Percentiles rank a stretch among this genome's conserved stretches.
These are phyloP conservation scores for Astrephomene gubernaculifera DNA, from an alignment of 139 green algal species.

Conservation along the genomic window DNA sequence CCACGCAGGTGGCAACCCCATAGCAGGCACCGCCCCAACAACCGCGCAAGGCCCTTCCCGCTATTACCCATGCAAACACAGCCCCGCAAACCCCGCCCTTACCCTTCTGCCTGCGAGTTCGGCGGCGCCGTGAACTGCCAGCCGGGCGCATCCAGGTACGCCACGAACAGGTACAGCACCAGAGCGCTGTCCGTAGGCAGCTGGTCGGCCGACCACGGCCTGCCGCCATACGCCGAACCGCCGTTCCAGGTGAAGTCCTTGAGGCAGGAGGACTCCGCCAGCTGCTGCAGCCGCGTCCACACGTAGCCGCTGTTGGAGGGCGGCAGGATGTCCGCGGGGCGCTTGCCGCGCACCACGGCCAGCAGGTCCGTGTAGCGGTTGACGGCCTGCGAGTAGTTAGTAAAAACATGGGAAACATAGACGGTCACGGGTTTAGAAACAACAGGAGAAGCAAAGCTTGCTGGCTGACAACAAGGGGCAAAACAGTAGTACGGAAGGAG, in stretches of 20 bases:
- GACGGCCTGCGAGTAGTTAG: conserved; percentile 70
- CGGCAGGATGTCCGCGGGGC: conserved; percentile 72
- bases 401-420: too few species aligned
- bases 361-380: conserved; percentile 72
- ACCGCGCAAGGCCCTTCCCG: too few species aligned
- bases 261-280: conserved; percentile 72
- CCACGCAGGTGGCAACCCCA: too few species aligned
- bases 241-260: conserved; percentile 63
- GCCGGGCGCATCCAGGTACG: conserved; percentile 78
- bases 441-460: neutral
- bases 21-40: too few species aligned
- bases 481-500: too few species aligned
- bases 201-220: conserved; percentile 73
- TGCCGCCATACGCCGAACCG: conserved; percentile 67
- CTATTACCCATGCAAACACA: too few species aligned
- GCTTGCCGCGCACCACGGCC: conserved; percentile 69
- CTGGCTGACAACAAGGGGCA: neutral
- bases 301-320: conserved; percentile 77
- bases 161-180: conserved; percentile 84
- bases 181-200: conserved; percentile 82
- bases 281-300: conserved; percentile 60
- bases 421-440: too few species aligned
- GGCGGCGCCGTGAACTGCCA: conserved; percentile 69
- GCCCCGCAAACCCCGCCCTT: neutral
- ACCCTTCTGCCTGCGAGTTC: conserved; percentile 34